These are phyloP conservation scores for Cyphellophora attinorum DNA, from an alignment of 2,329 filamentous ascomycete species.

Conservation along the genomic window DNA sequence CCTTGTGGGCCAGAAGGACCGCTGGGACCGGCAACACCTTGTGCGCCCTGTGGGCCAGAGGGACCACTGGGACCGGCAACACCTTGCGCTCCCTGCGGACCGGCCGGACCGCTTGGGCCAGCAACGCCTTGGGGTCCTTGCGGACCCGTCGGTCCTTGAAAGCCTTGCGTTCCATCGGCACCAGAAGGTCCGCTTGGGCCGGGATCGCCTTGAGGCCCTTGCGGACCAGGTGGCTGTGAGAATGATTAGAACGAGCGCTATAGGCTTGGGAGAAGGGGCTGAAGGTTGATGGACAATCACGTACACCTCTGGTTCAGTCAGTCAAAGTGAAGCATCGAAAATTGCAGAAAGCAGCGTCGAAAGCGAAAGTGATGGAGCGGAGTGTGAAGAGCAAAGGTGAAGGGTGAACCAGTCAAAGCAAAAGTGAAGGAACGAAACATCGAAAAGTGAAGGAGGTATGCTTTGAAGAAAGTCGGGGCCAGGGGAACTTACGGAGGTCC, in stretches of 20 bases:
- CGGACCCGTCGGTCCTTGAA: neutral
- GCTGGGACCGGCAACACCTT: neutral
- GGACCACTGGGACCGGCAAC: neutral
- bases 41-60: neutral
- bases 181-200: slow-evolving; percentile 4
- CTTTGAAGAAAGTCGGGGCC: slow-evolving; percentile 3
- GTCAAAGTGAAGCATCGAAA: too few relatives aligned
- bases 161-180: neutral
- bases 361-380: too few relatives aligned
- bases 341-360: too few relatives aligned
- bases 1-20: neutral
- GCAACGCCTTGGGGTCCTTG: neutral
- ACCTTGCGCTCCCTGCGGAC: neutral
- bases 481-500: slow-evolving; percentile 1
- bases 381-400: too few relatives aligned
- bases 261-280: too few relatives aligned
- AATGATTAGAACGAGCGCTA: neutral
- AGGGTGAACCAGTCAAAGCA: too few relatives aligned
- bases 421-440: slow-evolving; percentile 3
- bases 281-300: neutral
- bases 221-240: slow-evolving; percentile 1
- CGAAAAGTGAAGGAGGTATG: neutral
- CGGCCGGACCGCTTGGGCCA: neutral
- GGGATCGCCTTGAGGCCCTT: neutral
- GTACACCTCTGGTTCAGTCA: too few relatives aligned